Evolutionary conservation across 2,329 filamentous ascomycete species (phyloP).

Genomic region (Fusarium coicis): DNA sequence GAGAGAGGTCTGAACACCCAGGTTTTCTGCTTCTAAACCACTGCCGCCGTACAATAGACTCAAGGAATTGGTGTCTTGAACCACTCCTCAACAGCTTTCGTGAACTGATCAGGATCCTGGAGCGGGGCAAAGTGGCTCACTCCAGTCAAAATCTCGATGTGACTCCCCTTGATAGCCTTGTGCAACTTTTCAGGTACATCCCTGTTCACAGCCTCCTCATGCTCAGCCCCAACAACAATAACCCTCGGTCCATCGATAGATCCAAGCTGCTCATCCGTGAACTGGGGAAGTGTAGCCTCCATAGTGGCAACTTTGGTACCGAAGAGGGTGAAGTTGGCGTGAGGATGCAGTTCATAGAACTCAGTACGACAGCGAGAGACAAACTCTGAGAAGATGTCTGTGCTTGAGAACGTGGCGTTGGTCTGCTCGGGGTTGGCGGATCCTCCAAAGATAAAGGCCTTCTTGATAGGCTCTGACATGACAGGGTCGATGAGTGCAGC

Average conservation of each 20-base stretch:
- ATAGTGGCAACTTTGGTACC: conserved; percentile 51
- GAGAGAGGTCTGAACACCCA: background rate
- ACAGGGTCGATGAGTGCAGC: conserved; percentile 49
- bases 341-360: conserved; percentile 51
- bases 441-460: conserved; percentile 54
- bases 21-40: background rate
- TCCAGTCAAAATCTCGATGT: conserved; percentile 48
- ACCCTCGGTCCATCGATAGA: conserved; percentile 46
- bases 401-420: conserved; percentile 49
- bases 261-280: conserved; percentile 44
- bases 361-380: conserved; percentile 50
- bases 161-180: conserved; percentile 51
- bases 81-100: conserved; percentile 46
- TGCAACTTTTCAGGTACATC: conserved; percentile 50
- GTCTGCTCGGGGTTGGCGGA: conserved; percentile 47
- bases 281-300: conserved; percentile 51
- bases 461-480: conserved; percentile 48
- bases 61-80: background rate
- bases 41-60: rapidly evolving
- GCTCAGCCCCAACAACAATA: conserved; percentile 46
- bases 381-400: conserved; percentile 49
- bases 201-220: conserved; percentile 54
- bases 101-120: conserved; percentile 53
- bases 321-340: conserved; percentile 51
- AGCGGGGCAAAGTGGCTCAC: conserved; percentile 58